Conservation (phyloP, 345 rosid species). For the rapeseed (Brassica napus) region DNA sequence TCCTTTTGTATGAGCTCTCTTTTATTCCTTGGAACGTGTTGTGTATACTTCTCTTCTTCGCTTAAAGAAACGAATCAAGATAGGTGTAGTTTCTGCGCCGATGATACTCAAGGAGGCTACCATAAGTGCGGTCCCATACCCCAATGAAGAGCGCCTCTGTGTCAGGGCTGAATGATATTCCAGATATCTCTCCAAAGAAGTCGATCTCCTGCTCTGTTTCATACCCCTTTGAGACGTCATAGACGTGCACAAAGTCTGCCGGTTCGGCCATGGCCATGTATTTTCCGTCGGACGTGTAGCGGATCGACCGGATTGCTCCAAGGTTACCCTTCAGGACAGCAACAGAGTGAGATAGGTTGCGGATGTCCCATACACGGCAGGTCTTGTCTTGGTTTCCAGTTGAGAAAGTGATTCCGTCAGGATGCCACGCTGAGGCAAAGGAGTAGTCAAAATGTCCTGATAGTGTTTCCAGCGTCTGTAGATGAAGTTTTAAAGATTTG, state of each 20-base stretch:
- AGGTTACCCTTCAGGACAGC: conserved; percentile 74
- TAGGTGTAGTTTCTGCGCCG: conserved; percentile 63
- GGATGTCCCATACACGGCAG: conserved; percentile 74
- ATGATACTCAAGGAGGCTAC: conserved; percentile 74
- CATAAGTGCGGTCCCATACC: conserved; percentile 85
- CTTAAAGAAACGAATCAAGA: conserved; percentile 58
- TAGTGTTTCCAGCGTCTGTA: conserved; percentile 53
- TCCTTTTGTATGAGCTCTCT: conserved; percentile 25
- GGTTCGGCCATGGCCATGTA: conserved; percentile 87
- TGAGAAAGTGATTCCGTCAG: conserved; percentile 64
- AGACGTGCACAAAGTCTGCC: conserved; percentile 81
- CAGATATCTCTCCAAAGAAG: conserved; percentile 85
- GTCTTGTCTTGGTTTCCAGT: conserved; percentile 90
- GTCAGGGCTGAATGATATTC: conserved; percentile 79
- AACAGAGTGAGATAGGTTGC: conserved; percentile 59
- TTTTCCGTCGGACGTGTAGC: conserved; percentile 69
- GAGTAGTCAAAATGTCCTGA: conserved; percentile 72
- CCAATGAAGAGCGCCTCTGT: conserved; percentile 77
- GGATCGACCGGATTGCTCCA: conserved; percentile 74
- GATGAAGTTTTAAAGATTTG: conserved; percentile 18
- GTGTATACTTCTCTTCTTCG: conserved; percentile 19
- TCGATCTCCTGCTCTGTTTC: conserved; percentile 75
- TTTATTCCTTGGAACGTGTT: conserved; percentile 4
- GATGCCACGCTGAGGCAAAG: conserved; percentile 86
- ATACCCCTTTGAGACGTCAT: conserved; percentile 58